These are phyloP conservation scores for Lojkania enalia DNA, from an alignment of 2,329 filamentous ascomycete genomes.

Conservation along the genomic window DNA sequence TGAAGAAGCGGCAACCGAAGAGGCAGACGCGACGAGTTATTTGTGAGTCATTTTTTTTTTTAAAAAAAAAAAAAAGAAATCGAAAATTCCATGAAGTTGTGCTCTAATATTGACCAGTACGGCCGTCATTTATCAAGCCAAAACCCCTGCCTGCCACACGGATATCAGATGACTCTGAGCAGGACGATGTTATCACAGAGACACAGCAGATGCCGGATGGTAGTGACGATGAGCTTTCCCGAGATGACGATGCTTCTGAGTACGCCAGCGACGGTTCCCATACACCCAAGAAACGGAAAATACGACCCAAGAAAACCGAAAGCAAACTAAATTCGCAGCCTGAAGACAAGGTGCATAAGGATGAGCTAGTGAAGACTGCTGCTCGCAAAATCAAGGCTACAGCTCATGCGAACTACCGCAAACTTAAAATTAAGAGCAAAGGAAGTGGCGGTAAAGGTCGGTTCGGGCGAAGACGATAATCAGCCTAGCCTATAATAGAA, in stretches of 20 bases:
- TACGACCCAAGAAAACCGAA: constrained; percentile 20
- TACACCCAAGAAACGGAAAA: constrained; percentile 34
- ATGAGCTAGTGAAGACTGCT: constrained; percentile 42
- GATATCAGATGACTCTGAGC: constrained; percentile 29
- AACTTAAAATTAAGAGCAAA: constrained; percentile 56
- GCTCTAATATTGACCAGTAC: constrained; percentile 40
- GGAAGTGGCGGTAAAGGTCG: constrained; percentile 46
- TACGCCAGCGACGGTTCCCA: constrained; percentile 48
- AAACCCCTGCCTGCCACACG: constrained; percentile 45
- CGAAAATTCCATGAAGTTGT: not conserved
- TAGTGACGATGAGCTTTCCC: constrained; percentile 42
- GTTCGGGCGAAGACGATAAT: constrained; percentile 40
- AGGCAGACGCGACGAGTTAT: constrained; percentile 71
- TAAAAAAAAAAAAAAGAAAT: too few relatives aligned
- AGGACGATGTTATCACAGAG: constrained; percentile 46
- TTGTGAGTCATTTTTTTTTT: constrained; percentile 42
- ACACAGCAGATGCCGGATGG: constrained; percentile 35
- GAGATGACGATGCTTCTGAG: constrained; percentile 44
- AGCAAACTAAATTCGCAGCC: constrained; percentile 8
- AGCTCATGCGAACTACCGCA: constrained; percentile 53
- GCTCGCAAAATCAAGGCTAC: constrained; percentile 51
- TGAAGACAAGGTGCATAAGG: constrained; percentile 21
- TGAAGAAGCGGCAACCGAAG: constrained; percentile 85
- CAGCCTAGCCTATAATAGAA: constrained; percentile 9
- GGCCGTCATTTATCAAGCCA: constrained; percentile 43